phyloP scores from a whole-genome alignment of 75 land plant genomes.

The Cryptomeria japonica region DNA sequence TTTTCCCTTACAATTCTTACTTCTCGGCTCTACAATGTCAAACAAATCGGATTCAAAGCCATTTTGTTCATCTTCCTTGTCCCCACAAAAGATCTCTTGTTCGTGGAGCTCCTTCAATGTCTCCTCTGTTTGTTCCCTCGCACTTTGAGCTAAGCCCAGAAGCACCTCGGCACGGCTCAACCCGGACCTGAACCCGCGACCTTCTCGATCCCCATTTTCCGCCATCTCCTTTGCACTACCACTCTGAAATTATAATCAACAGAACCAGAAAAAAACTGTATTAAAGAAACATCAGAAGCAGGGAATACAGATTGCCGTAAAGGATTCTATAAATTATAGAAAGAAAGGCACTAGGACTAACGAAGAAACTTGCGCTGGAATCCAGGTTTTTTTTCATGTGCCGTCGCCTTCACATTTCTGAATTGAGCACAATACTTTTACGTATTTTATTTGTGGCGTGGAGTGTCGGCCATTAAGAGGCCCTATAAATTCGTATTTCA shows the following conservation, averaged over 20 bases:
- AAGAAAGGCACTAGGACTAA: no score
- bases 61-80: not conserved
- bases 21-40: not conserved
- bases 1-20: not conserved
- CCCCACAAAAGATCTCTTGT: not conserved
- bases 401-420: not conserved
- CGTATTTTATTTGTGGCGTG: not conserved
- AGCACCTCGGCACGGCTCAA: constrained; percentile 16
- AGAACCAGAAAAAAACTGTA: not conserved
- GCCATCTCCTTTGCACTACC: not conserved
- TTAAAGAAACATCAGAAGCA: not conserved
- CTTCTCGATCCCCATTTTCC: not conserved
- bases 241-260: not conserved
- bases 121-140: not conserved
- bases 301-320: not conserved
- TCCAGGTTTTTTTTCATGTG: not conserved
- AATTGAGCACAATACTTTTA: not conserved
- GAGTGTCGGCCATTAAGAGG: not conserved
- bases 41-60: not conserved
- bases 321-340: no score
- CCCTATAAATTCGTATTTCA: not conserved
- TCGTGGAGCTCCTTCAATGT: not conserved
- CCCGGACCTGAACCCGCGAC: not conserved
- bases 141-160: constrained; percentile 11
- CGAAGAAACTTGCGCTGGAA: not conserved